phyloP scores from a whole-genome alignment of 768 basidiomycete species.

The Saitozyma sp. region DNA sequence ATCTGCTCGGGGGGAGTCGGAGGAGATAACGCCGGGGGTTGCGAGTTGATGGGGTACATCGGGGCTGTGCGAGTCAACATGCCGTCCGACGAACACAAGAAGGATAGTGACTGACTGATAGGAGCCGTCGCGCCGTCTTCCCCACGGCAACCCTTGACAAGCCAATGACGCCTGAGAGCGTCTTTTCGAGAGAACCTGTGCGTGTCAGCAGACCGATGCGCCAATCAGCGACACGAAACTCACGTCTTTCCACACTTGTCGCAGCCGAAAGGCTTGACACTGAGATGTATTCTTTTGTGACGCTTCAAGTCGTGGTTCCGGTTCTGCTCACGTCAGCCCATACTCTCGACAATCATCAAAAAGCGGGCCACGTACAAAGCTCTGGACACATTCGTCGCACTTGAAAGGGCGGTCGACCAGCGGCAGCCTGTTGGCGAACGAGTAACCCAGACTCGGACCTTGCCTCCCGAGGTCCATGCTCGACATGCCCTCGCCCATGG shows the following conservation, averaged over 20 bases:
- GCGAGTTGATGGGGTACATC: conserved; percentile 32
- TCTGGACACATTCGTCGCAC: conserved; percentile 53
- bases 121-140: conserved; percentile 46
- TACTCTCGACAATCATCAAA: background rate
- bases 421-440: conserved; percentile 36
- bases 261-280: conserved; percentile 53
- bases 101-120: conserved; percentile 26
- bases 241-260: conserved; percentile 52
- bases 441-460: conserved; percentile 29
- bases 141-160: conserved; percentile 52
- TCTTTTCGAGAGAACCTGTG: conserved; percentile 52
- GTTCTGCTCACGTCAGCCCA: conserved; percentile 33
- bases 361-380: conserved; percentile 42
- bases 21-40: conserved; percentile 34
- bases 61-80: conserved; percentile 23
- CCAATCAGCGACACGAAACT: conserved; percentile 6
- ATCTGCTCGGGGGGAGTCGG: conserved; percentile 26
- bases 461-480: conserved; percentile 25
- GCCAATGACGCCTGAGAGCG: conserved; percentile 52
- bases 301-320: conserved; percentile 54
- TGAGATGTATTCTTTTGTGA: conserved; percentile 52
- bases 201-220: background rate
- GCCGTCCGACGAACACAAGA: background rate
- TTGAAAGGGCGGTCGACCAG: conserved; percentile 51
- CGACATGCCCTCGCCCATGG: conserved; percentile 18